Evolutionary conservation across 768 basidiomycete species (phyloP).

Genomic region (Termitomyces sp.): DNA sequence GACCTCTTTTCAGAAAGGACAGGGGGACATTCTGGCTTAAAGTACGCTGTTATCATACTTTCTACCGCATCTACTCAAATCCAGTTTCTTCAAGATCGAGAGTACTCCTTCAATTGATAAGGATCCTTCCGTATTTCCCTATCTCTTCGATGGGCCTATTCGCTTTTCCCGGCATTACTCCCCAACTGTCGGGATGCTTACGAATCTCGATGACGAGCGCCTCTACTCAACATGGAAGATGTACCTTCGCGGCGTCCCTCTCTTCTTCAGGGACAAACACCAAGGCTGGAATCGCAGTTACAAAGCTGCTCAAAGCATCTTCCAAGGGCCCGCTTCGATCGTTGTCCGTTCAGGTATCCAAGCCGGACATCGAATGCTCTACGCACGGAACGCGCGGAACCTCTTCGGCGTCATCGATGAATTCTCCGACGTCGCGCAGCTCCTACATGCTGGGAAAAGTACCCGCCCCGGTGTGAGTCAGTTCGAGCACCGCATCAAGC

Average conservation of each 20-base stretch:
- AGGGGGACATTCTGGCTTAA: constrained; percentile 70
- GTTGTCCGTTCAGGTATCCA: constrained; percentile 69
- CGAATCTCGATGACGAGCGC: constrained; percentile 55
- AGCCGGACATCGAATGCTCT: constrained; percentile 70
- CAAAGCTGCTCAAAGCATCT: constrained; percentile 70
- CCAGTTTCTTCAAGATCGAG: constrained; percentile 43
- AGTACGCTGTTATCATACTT: constrained; percentile 30
- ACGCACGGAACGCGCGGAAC: constrained; percentile 62
- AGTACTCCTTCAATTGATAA: constrained; percentile 38
- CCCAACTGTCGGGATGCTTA: constrained; percentile 62
- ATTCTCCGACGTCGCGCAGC: constrained; percentile 40
- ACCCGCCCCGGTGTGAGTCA: constrained; percentile 9
- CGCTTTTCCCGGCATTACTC: constrained; percentile 71
- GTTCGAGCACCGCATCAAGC: constrained; percentile 55
- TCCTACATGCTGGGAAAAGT: constrained; percentile 45
- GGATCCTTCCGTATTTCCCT: constrained; percentile 41
- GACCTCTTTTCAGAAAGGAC: constrained; percentile 40
- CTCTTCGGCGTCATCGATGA: constrained; percentile 55
- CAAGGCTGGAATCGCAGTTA: constrained; percentile 70
- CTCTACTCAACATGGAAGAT: constrained; percentile 82
- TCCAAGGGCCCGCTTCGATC: constrained; percentile 55
- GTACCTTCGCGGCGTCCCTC: constrained; percentile 54
- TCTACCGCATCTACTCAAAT: not conserved
- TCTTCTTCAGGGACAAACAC: constrained; percentile 53
- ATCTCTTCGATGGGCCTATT: constrained; percentile 71